Base-by-base conservation (phyloP, 73 alveolate species). In the Paramecium primaurelia region DNA sequence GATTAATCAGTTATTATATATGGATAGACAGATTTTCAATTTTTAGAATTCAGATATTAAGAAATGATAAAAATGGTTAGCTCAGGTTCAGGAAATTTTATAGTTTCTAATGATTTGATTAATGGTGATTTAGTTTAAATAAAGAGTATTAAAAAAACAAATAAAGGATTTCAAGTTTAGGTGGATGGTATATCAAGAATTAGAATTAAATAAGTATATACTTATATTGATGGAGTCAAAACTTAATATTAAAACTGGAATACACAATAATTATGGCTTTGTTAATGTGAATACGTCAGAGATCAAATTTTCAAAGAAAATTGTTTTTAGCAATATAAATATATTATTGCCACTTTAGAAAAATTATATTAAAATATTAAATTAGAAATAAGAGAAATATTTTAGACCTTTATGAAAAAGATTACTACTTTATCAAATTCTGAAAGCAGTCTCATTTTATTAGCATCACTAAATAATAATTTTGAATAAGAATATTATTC, bases 41-140 rank as follows among this genome's bases (percentile, higher is more conserved):
- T 80, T 80, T 9, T 80, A 32, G 91, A 80, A 47, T 42, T 32
- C 2, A 40, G 91, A 80, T 80, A 80, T n/a, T 25, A 45, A 45
- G 91, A 80, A 42, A 40, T 80, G 71, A 45, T 80, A 26, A 80
- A 80, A 47, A 45, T 80, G 71, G 91, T 49, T 22, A 7, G 77
- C 20, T 22, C 58, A 8, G 91, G 91, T 25, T 80, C 91, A 10
- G 75, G 75, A 25, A 59, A 80, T 26, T 80, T 80, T 26, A 14
- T 80, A 16, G 58, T 80, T 6, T 10, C 58, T 10, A 80, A 26
- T 26, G 58, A 80, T 25, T 25, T 32, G 77, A 45, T 38, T 0
- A 40, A 42, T 42, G 91, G 91, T 2, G 91, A 80, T 49, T 64
- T 80, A 11, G 91, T 80, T 9, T 11, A 80, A 36, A 80, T 80